Evolutionary conservation across 1,139 yeast species (phyloP).

Genomic region (Suhomyces ambrosiae): DNA sequence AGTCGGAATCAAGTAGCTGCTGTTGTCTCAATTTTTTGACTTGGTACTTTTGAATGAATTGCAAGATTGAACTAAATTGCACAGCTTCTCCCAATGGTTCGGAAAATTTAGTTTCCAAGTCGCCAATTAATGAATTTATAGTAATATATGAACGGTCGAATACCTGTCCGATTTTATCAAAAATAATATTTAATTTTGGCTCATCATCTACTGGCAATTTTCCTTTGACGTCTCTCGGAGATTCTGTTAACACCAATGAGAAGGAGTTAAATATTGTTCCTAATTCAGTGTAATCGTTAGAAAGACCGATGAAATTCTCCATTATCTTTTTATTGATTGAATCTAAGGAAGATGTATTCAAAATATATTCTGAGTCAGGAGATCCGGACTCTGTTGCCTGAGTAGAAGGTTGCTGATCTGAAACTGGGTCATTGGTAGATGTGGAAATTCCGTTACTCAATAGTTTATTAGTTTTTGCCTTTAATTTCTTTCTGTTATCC

Average conservation of each 20-base stretch:
- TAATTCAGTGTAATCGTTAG: slow-evolving; percentile 67
- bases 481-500: slow-evolving; percentile 32
- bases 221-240: slow-evolving; percentile 25
- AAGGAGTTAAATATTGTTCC: slow-evolving; percentile 75
- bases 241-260: slow-evolving; percentile 60
- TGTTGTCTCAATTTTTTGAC: slow-evolving; percentile 69
- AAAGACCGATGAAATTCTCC: slow-evolving; percentile 62
- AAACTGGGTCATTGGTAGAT: slow-evolving; percentile 5
- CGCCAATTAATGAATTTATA: slow-evolving; percentile 66
- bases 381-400: slow-evolving; percentile 5
- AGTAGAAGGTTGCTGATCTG: slow-evolving; percentile 1
- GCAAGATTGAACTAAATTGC: slow-evolving; percentile 68
- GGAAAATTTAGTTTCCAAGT: slow-evolving; percentile 69
- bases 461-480: slow-evolving; percentile 31
- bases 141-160: slow-evolving; percentile 73
- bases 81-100: slow-evolving; percentile 87
- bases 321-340: slow-evolving; percentile 67
- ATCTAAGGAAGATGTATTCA: slow-evolving; percentile 54
- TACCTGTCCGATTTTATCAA: slow-evolving; percentile 77
- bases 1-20: slow-evolving; percentile 56
- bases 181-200: slow-evolving; percentile 40
- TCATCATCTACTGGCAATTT: slow-evolving; percentile 25
- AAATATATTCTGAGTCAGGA: slow-evolving; percentile 18
- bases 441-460: slow-evolving; percentile 14
- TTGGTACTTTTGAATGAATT: slow-evolving; percentile 69